Evolutionary conservation across 73 alveolate genomes (phyloP).

Genomic region (Blepharisma stoltei): DNA sequence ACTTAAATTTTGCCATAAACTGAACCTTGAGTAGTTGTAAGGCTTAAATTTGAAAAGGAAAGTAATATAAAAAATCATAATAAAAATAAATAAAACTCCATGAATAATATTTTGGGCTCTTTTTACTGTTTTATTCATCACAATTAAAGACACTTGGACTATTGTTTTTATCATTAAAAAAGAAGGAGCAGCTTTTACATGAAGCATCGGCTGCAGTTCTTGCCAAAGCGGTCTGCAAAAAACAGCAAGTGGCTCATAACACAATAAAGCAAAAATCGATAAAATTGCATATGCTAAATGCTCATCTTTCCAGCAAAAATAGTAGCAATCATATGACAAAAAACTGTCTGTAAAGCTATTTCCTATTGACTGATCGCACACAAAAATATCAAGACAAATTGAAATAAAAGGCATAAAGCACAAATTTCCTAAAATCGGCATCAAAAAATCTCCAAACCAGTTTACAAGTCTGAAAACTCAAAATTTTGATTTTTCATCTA

Average conservation of each 20-base stretch:
- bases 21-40: too few species aligned
- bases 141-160: not conserved
- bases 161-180: not conserved
- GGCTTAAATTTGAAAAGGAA: too few species aligned
- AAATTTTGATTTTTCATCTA: too few species aligned
- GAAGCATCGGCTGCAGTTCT: not conserved
- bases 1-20: too few species aligned
- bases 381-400: too few species aligned
- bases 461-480: too few species aligned
- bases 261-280: not conserved
- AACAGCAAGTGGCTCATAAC: not conserved
- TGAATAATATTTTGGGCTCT: not conserved
- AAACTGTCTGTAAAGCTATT: not conserved
- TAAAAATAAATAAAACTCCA: not conserved
- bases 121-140: conserved; percentile 2
- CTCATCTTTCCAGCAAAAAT: not conserved
- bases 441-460: too few species aligned
- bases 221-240: not conserved
- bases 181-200: not conserved
- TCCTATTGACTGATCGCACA: too few species aligned
- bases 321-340: not conserved
- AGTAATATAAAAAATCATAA: not conserved
- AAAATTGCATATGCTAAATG: not conserved
- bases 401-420: too few species aligned
- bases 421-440: too few species aligned